A percentile compares a stretch with the other conserved stretches of the same genome.
Conservation (phyloP, 2,329 filamentous ascomycete species). For the Bisporella sp. region DNA sequence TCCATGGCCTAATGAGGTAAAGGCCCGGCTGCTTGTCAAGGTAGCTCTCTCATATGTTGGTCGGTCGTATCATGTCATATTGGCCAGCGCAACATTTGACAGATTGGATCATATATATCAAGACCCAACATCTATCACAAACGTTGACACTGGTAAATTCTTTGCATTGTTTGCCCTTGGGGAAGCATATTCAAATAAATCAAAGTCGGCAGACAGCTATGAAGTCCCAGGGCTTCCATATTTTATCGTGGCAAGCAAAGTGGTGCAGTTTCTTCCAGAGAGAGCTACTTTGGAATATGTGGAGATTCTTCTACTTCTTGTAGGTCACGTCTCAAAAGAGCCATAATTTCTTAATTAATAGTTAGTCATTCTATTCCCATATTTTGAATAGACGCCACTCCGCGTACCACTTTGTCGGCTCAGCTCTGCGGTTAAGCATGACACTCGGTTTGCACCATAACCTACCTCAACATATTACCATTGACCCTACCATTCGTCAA, state of each 20-base stretch:
- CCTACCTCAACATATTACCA: conserved; percentile 30
- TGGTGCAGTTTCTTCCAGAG: conserved; percentile 34
- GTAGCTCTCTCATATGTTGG: conserved; percentile 35
- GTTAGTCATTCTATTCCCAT: conserved; percentile 37
- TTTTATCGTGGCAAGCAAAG: conserved; percentile 33
- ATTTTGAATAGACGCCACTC: conserved; percentile 38
- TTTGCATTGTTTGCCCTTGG: conserved; percentile 40
- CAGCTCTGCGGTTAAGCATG: conserved; percentile 35
- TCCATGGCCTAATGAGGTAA: conserved; percentile 33
- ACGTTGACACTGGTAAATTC: conserved; percentile 32
- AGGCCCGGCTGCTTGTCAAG: conserved; percentile 32
- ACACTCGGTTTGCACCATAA: conserved; percentile 33
- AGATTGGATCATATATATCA: conserved; percentile 32
- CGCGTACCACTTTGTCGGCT: conserved; percentile 36
- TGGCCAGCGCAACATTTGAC: conserved; percentile 31
- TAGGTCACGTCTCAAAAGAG: conserved; percentile 19
- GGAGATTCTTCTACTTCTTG: conserved; percentile 37
- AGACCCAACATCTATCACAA: conserved; percentile 27
- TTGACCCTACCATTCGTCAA: conserved; percentile 26
- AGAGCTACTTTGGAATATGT: conserved; percentile 36
- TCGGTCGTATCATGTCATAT: conserved; percentile 36
- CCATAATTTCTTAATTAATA: not conserved
- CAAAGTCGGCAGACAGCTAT: conserved; percentile 23
- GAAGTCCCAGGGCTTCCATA: conserved; percentile 37
- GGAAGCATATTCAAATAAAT: conserved; percentile 37